Conservation (phyloP, 1,139 yeast genomes). For the Magnusiomyces suaveolens region DNA sequence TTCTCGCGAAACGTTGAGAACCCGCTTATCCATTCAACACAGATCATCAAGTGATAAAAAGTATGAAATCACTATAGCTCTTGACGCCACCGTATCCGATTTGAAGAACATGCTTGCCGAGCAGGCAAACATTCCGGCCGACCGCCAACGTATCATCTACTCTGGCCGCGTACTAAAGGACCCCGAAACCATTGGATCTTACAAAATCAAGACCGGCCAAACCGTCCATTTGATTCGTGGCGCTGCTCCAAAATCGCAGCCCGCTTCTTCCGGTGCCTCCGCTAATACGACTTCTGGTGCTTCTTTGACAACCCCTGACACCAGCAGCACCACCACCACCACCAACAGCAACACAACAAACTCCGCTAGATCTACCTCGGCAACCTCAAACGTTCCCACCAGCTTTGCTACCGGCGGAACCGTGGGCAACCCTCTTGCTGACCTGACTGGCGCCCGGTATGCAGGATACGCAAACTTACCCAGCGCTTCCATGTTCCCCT, state of each 20-base stretch:
- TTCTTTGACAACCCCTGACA: slow-evolving; percentile 20
- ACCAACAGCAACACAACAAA: slow-evolving; percentile 15
- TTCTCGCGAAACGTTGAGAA: too few relatives aligned
- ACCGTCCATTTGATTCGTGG: slow-evolving; percentile 80
- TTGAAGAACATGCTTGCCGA: slow-evolving; percentile 57
- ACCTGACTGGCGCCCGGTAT: slow-evolving; percentile 87
- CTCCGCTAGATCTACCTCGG: neutral
- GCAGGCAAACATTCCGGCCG: slow-evolving; percentile 56
- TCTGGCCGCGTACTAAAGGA: slow-evolving; percentile 92
- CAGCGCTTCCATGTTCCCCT: slow-evolving; percentile 81
- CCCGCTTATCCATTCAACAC: too few relatives aligned
- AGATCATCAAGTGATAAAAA: slow-evolving; percentile 66
- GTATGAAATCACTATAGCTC: slow-evolving; percentile 52
- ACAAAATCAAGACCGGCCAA: slow-evolving; percentile 78
- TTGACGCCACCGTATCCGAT: slow-evolving; percentile 50
- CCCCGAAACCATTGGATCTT: slow-evolving; percentile 57
- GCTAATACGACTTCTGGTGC: slow-evolving; percentile 19
- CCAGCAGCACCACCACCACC: slow-evolving; percentile 20
- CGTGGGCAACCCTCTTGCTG: slow-evolving; percentile 82
- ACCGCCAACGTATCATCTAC: slow-evolving; percentile 77
- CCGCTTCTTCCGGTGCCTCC: slow-evolving; percentile 21
- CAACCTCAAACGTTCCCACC: slow-evolving; percentile 42
- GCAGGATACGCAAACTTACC: slow-evolving; percentile 91
- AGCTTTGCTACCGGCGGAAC: slow-evolving; percentile 84
- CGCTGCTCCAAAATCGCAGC: slow-evolving; percentile 29